A percentile compares a stretch with the other conserved stretches of the same genome.
These are phyloP conservation scores for Penicillium digitatum DNA, from an alignment of 2,329 filamentous ascomycete species.

Conservation along the genomic window DNA sequence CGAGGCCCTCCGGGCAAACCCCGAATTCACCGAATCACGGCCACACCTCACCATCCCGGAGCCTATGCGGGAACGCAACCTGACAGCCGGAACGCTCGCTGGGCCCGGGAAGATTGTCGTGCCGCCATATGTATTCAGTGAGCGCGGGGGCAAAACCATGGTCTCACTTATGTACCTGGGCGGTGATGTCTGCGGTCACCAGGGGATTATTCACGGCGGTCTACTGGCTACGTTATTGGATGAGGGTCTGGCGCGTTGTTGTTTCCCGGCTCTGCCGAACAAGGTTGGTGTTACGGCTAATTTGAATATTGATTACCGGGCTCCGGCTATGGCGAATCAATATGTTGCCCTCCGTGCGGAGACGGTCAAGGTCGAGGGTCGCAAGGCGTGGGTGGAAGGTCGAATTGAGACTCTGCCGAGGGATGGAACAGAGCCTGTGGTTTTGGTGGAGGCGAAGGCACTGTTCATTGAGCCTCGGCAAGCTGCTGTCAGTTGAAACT, in stretches of 20 bases:
- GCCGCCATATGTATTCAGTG: slow-evolving; percentile 73
- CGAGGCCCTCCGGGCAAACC: slow-evolving; percentile 61
- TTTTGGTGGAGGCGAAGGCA: slow-evolving; percentile 77
- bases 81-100: slow-evolving; percentile 75
- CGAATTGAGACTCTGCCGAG: slow-evolving; percentile 72
- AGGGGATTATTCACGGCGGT: slow-evolving; percentile 85
- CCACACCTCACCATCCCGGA: slow-evolving; percentile 83
- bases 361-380: slow-evolving; percentile 80
- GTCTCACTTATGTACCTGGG: slow-evolving; percentile 76
- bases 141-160: slow-evolving; percentile 64
- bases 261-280: slow-evolving; percentile 81
- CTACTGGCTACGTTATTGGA: slow-evolving; percentile 89
- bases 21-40: slow-evolving; percentile 68
- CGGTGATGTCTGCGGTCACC: slow-evolving; percentile 77
- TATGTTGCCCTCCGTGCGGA: slow-evolving; percentile 75
- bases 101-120: slow-evolving; percentile 74
- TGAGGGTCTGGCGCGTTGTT: slow-evolving; percentile 82
- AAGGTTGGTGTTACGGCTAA: slow-evolving; percentile 79
- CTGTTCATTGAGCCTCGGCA: slow-evolving; percentile 86
- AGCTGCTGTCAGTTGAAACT: slow-evolving; percentile 60
- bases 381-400: slow-evolving; percentile 92
- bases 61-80: slow-evolving; percentile 64
- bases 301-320: slow-evolving; percentile 75
- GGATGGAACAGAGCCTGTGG: slow-evolving; percentile 58
- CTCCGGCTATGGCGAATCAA: slow-evolving; percentile 69